Percentiles rank a stretch among this genome's conserved stretches.
These are phyloP conservation scores for Clonostachys solani DNA, from an alignment of 2,329 filamentous ascomycete genomes.

Conservation along the genomic window DNA sequence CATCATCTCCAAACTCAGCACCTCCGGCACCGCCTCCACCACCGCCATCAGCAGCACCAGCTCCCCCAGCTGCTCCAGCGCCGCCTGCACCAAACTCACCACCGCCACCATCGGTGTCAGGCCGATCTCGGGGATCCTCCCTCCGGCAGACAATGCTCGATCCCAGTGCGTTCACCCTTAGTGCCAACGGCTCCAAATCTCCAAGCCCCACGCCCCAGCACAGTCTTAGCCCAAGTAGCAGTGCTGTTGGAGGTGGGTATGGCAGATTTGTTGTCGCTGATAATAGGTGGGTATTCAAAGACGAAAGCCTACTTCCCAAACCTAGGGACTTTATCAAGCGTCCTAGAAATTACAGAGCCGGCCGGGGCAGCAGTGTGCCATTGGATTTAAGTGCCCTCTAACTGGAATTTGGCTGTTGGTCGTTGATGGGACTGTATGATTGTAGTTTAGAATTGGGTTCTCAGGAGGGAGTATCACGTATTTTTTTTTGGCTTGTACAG, in stretches of 20 bases:
- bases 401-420: not conserved
- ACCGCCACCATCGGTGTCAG: constrained; percentile 27
- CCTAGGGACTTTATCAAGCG: constrained; percentile 77
- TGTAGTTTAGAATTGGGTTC: not conserved
- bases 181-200: constrained; percentile 54
- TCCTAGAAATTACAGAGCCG: constrained; percentile 78
- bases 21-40: constrained; percentile 32
- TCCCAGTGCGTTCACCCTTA: constrained; percentile 71
- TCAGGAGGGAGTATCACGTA: not conserved
- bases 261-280: constrained; percentile 64
- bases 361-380: constrained; percentile 89
- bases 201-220: constrained; percentile 33
- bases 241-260: constrained; percentile 11
- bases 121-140: constrained; percentile 36
- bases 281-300: constrained; percentile 79
- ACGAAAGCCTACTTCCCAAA: constrained; percentile 77
- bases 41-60: constrained; percentile 15
- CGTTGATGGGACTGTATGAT: not conserved
- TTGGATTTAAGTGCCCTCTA: constrained; percentile 58
- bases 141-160: constrained; percentile 64
- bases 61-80: constrained; percentile 14
- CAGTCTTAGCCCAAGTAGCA: constrained; percentile 16
- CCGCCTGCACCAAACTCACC: constrained; percentile 28
- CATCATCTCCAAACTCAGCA: constrained; percentile 22
- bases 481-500: no score